Conservation (phyloP, 2,329 filamentous ascomycete species). For the Colletotrichum tamarilloi region DNA sequence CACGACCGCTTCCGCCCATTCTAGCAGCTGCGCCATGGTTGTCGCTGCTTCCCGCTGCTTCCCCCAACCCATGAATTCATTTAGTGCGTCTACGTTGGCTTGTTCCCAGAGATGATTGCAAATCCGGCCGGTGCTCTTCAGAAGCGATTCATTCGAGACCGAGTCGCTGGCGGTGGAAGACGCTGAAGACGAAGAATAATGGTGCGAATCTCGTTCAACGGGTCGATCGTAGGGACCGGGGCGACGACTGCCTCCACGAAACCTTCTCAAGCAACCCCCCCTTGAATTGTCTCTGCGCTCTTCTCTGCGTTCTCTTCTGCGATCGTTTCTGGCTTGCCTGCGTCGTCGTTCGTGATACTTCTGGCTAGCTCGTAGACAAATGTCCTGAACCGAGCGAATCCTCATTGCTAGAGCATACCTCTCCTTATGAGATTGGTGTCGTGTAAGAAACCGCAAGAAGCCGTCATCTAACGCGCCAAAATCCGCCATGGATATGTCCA, state of each 20-base stretch:
- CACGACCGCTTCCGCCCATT: slow-evolving; percentile 44
- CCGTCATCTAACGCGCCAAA: too few relatives aligned
- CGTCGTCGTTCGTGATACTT: slow-evolving; percentile 37
- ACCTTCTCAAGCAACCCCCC: too few relatives aligned
- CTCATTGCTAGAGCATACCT: neutral
- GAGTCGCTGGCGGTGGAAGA: neutral
- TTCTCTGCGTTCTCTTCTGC: too few relatives aligned
- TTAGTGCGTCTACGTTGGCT: slow-evolving; percentile 43
- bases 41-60: slow-evolving; percentile 40
- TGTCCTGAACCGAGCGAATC: slow-evolving; percentile 36
- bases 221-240: neutral
- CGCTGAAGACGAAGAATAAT: neutral
- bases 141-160: slow-evolving; percentile 40
- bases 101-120: slow-evolving; percentile 45
- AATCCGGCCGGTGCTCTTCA: slow-evolving; percentile 44
- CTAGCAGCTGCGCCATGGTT: slow-evolving; percentile 44
- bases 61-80: slow-evolving; percentile 41
- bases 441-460: too few relatives aligned
- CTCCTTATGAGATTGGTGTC: neutral
- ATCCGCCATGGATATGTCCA: neutral
- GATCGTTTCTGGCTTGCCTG: neutral
- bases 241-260: neutral
- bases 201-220: neutral
- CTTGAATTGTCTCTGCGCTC: too few relatives aligned
- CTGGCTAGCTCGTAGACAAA: slow-evolving; percentile 40